Evolutionary conservation across 805 yeast species (phyloP), one percentile per base, ranked within the genome.

Genomic region (Metschnikowia similis): DNA sequence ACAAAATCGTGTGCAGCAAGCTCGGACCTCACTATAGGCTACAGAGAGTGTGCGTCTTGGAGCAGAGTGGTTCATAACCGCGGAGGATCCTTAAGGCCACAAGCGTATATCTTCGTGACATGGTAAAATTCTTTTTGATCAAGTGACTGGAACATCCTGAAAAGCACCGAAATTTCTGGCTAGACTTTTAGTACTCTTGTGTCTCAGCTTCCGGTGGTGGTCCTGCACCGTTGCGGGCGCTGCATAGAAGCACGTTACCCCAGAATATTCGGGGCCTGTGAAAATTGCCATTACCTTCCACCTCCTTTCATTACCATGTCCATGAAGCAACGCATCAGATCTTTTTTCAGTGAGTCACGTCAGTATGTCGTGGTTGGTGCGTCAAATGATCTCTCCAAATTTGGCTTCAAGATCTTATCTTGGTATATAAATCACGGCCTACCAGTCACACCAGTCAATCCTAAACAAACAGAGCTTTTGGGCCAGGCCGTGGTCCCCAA

Each of bases 281-380:
- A 44, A 45, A 34, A 21, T 13, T 27, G 40, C 28, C 16, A 10
- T 37, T 21, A 8, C 8, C 4, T 8, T 8, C n/a, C 17, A 13
- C 26, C 26, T 10, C 45, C 17, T 9, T 14, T 13, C 27, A 8
- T 35, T 46, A 55, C 17, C 11, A 71, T 71, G 76, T 69, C 74
- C 2, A 70, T 67, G 72, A 70, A 65, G 58, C 41, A 59, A 1
- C 66, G 60, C 47, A 67, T 76, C 51, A 69, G 65, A 49, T 43
- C 62, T n/a, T 80, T 84, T 64, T 81, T 82, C 66, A 70, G 77
- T n/a, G 57, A 79, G 8, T 55, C 74, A 30, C 70, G 86, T 54
- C 70, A 74, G 48, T 84, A 79, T 56, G 81, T 80, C 10, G 89
- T 87, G 1, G 76, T 84, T 0, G 96, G 96, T 0, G 94, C 95